Evolutionary conservation across 108 stramenopile genomes (phyloP).

Genomic region (Fragilariopsis cylindrus): DNA sequence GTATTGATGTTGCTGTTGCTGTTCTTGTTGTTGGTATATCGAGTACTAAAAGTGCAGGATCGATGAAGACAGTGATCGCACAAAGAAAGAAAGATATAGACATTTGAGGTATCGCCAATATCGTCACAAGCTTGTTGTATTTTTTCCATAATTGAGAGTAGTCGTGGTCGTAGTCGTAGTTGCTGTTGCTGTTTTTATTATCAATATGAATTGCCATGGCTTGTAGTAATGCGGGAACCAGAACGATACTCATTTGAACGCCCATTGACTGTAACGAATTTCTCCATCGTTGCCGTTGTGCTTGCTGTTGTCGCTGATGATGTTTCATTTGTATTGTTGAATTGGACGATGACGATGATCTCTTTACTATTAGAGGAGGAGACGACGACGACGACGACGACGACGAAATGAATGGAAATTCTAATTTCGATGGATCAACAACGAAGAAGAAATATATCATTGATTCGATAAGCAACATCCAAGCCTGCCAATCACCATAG

Average conservation of each 20-base stretch:
- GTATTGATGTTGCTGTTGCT: no score
- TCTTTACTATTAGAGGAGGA: no score
- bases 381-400: no score
- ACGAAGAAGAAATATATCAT: not conserved
- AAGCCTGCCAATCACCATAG: constrained; percentile 8
- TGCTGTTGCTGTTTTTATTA: not conserved
- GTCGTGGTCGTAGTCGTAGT: not conserved
- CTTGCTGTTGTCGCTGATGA: no score
- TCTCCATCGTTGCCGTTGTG: no score
- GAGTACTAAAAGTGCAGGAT: not conserved
- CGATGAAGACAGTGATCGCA: not conserved
- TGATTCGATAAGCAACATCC: not conserved
- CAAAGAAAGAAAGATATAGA: not conserved
- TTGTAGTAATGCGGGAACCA: constrained; percentile 5
- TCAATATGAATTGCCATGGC: not conserved
- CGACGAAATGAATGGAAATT: no score
- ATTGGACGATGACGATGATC: no score
- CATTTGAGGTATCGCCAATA: not conserved
- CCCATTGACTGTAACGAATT: not conserved
- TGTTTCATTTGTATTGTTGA: no score
- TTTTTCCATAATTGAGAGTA: not conserved
- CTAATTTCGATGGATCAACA: not conserved
- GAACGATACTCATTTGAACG: constrained; percentile 1
- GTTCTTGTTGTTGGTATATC: no score
- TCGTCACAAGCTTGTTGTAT: constrained; percentile 1